Percentiles rank a stretch among this genome's conserved stretches.
Conservation (phyloP, 2,329 filamentous ascomycete genomes). For the Phyllosticta citrichinensis region DNA sequence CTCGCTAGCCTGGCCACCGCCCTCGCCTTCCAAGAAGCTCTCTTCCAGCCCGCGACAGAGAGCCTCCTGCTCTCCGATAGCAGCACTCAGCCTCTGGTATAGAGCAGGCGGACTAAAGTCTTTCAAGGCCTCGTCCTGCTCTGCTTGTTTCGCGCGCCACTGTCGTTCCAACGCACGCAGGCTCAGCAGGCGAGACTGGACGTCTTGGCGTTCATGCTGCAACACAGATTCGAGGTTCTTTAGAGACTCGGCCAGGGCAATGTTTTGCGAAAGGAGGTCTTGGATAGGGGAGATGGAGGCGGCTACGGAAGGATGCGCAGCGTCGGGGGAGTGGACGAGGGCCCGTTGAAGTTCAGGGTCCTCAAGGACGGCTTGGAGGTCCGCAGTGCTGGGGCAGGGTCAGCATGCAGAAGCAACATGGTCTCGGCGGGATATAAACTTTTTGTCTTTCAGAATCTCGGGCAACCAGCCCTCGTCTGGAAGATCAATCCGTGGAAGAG, state of each 20-base stretch:
- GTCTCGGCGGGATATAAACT: constrained; percentile 39
- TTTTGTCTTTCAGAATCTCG: constrained; percentile 65
- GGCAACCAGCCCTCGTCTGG: constrained; percentile 68
- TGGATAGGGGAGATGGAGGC: constrained; percentile 56
- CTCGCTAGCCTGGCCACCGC: constrained; percentile 51
- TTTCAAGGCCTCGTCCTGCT: constrained; percentile 75
- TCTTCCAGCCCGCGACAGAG: constrained; percentile 80
- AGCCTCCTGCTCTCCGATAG: constrained; percentile 71
- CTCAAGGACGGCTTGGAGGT: constrained; percentile 61
- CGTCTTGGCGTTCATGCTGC: constrained; percentile 53
- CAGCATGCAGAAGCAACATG: constrained; percentile 14
- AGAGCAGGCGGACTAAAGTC: constrained; percentile 80
- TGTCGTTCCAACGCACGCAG: constrained; percentile 83
- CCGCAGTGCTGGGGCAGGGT: constrained; percentile 52
- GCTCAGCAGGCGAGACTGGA: constrained; percentile 72
- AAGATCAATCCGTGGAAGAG: constrained; percentile 11
- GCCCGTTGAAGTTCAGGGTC: constrained; percentile 59
- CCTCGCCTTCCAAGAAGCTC: constrained; percentile 68
- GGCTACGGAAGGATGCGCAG: constrained; percentile 61
- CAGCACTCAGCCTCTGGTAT: constrained; percentile 69
- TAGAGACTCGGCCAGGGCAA: constrained; percentile 56
- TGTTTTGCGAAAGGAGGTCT: constrained; percentile 58
- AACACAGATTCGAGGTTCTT: constrained; percentile 50
- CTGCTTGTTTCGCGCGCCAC: constrained; percentile 78
- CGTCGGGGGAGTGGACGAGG: constrained; percentile 57